Conservation (phyloP, 306 rosid species). For the Cicer pinnatifidum region DNA sequence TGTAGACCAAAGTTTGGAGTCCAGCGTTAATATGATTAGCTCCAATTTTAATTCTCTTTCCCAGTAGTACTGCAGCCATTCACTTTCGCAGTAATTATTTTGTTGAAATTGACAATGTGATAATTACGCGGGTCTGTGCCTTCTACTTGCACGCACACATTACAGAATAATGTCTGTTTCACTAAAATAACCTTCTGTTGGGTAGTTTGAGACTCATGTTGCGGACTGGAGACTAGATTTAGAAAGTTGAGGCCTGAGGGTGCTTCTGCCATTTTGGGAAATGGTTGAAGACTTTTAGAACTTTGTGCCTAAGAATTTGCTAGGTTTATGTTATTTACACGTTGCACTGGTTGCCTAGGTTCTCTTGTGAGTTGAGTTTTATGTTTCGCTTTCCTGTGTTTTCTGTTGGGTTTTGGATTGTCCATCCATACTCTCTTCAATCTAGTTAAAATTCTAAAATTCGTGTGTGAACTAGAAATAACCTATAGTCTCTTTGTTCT, state of each 20-base stretch:
- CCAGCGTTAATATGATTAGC: neutral
- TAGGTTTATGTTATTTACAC: neutral
- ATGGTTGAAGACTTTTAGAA: neutral
- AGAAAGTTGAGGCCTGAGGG: neutral
- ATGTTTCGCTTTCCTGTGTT: neutral
- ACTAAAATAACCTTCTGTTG: neutral
- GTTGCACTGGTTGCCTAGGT: neutral
- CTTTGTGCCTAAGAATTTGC: neutral
- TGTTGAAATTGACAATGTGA: neutral
- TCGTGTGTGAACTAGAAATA: neutral
- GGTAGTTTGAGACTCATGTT: neutral
- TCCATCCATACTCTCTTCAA: neutral
- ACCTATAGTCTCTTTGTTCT: neutral
- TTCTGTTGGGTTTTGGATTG: neutral
- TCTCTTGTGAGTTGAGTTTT: neutral
- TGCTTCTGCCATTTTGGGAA: neutral
- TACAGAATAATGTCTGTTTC: neutral
- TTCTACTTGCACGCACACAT: neutral
- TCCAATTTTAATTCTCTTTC: neutral
- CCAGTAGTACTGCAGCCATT: constrained; percentile 21
- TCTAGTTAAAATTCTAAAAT: too few relatives aligned
- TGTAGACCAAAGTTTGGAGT: constrained; percentile 11
- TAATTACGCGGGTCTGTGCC: constrained; percentile 7
- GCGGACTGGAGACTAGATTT: neutral
- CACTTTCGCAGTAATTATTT: constrained; percentile 1